Evolutionary conservation across 179 eudicot species (phyloP).

Genomic region (Drosera spatulata): DNA sequence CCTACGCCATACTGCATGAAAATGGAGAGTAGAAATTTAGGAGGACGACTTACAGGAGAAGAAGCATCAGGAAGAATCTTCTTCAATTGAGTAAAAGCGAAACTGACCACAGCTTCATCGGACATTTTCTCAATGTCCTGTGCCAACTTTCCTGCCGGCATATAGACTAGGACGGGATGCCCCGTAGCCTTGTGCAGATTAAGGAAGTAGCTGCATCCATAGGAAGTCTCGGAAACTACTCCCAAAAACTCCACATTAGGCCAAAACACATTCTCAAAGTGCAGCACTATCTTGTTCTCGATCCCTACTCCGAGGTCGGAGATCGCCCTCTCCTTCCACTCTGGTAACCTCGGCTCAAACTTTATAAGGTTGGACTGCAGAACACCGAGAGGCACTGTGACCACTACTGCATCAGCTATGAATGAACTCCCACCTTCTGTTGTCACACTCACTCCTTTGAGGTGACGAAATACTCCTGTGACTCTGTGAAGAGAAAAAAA

Average conservation of each 20-base stretch:
- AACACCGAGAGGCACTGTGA: conserved; percentile 89
- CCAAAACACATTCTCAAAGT: conserved; percentile 89
- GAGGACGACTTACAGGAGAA: conserved; percentile 40
- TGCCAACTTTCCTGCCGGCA: conserved; percentile 96
- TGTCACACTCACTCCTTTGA: conserved; percentile 72
- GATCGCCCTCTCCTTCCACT: conserved; percentile 86
- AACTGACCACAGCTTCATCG: conserved; percentile 84
- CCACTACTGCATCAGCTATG: conserved; percentile 83
- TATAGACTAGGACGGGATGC: conserved; percentile 83
- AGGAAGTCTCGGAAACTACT: conserved; percentile 84
- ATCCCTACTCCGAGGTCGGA: conserved; percentile 83
- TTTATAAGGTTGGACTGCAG: conserved; percentile 53
- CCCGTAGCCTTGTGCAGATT: conserved; percentile 97
- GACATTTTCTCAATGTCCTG: conserved; percentile 88
- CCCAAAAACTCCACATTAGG: conserved; percentile 97
- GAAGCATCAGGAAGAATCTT: conserved; percentile 81
- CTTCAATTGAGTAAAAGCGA: conserved; percentile 71
- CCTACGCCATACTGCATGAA: not conserved
- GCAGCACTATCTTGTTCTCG: conserved; percentile 82
- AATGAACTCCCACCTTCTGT: conserved; percentile 69
- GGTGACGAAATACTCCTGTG: conserved; percentile 49
- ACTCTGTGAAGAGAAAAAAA: conserved; percentile 34
- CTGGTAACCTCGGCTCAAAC: conserved; percentile 92
- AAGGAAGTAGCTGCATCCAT: conserved; percentile 88
- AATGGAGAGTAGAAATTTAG: not conserved